Evolutionary conservation across 495 filamentous ascomycete genomes (phyloP), one percentile per base, ranked within the genome.

Genomic region (Amniculicola lignicola): DNA sequence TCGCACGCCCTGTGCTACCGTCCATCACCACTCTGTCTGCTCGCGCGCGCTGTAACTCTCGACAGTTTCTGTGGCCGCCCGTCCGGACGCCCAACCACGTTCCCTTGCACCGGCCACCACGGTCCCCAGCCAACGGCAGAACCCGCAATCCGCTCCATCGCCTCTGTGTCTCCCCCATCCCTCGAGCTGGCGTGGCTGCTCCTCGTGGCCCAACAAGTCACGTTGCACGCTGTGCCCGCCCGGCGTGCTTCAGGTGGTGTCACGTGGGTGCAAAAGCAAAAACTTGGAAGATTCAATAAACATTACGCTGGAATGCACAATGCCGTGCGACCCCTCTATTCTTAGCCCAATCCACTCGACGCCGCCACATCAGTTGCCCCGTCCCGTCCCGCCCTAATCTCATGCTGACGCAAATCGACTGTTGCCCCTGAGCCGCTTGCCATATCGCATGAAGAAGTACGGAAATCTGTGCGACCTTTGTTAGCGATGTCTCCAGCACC

Each of bases 381-480:
- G 15, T 18, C 24, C 6, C 51, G 16, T 29, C 21, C 41, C 29
- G 24, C 19, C 38, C 46, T 33, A n/a, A n/a, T n/a, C n/a, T n/a
- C n/a, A 55, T 40, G 59, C 53, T 45, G 68, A 60, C 37, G 71
- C 72, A 55, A 70, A 75, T 21, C 66, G 59, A 47, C 69, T 72
- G 25, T 49, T 57, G 12, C 67, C 64, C 62, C 73, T 67, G 61
- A 75, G 64, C 38, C 62, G 35, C 64, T 72, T 68, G 35, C 73
- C 73, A 52, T 64, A 75, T 37, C 57, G 65, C 62, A 67, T 74
- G 66, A 75, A 75, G 40, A 75, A 38, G 51, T 63, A 64, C 31
- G 51, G 70, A 48, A 68, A 67, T 37, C 64, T 67, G 57, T 55
- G 2, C 16, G 40, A 52, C 57, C 0, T 19, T 15, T 9, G 49